These are phyloP conservation scores for Chimonanthus praecox DNA, from an alignment of 164 flowering plant species.

Conservation along the genomic window DNA sequence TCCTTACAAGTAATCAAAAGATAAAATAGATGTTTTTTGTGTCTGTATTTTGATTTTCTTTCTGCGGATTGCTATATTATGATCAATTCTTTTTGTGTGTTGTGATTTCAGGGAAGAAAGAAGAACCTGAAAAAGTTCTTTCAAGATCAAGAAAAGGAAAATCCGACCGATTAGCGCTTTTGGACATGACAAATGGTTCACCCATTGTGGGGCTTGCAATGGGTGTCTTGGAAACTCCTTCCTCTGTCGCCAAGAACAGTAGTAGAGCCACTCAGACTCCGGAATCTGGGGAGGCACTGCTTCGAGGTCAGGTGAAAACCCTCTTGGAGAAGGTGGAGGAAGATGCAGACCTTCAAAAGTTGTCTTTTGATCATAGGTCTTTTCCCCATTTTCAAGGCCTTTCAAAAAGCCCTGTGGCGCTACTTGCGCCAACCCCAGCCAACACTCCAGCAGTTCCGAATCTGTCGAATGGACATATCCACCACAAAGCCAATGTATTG, in stretches of 20 bases:
- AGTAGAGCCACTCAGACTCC: constrained; percentile 42
- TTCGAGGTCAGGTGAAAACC: constrained; percentile 77
- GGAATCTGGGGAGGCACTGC: constrained; percentile 78
- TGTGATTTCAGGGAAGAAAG: constrained; percentile 36
- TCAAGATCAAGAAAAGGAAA: constrained; percentile 40
- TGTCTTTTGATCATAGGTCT: not conserved
- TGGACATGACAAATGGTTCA: constrained; percentile 83
- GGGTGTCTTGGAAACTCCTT: constrained; percentile 52
- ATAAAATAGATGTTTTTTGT: not conserved
- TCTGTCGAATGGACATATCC: not conserved
- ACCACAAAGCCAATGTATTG: not conserved
- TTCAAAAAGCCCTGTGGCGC: not conserved
- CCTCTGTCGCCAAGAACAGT: constrained; percentile 41
- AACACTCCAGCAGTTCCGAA: not conserved
- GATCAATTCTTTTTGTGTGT: not conserved
- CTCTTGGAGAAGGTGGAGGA: constrained; percentile 86
- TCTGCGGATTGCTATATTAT: not conserved
- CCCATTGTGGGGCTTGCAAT: constrained; percentile 83
- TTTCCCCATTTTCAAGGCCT: constrained; percentile 1
- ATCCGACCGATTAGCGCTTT: constrained; percentile 48
- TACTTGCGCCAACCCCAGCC: constrained; percentile 4
- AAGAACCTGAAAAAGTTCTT: constrained; percentile 41
- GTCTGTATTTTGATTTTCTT: not conserved
- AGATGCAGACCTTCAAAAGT: constrained; percentile 35
- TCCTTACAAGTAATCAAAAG: not conserved